phyloP scores from a whole-genome alignment of 495 filamentous ascomycete genomes.

The Clohesyomyces aquaticus region DNA sequence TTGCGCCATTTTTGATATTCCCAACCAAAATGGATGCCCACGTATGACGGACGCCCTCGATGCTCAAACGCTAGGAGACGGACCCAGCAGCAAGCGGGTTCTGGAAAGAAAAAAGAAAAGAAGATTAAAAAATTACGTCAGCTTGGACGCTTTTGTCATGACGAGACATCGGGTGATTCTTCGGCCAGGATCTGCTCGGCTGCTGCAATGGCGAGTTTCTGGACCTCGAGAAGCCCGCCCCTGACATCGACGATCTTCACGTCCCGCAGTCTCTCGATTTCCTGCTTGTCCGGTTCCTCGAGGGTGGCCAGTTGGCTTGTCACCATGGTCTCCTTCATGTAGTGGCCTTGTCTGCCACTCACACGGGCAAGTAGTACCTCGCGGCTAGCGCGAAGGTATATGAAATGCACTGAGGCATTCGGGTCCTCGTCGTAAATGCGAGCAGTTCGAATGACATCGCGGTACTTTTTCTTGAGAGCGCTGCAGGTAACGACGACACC shows the following conservation, averaged over 20 bases:
- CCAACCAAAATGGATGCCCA: slow-evolving; percentile 17
- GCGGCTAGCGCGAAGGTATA: slow-evolving; percentile 83
- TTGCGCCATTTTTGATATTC: slow-evolving; percentile 34
- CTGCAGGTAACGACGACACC: slow-evolving; percentile 97
- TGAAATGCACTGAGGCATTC: slow-evolving; percentile 82
- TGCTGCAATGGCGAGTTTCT: slow-evolving; percentile 55
- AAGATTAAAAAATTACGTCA: neutral
- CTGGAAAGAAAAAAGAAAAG: slow-evolving; percentile 10
- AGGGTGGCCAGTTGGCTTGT: slow-evolving; percentile 84
- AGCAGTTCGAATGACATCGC: slow-evolving; percentile 92
- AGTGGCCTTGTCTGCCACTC: slow-evolving; percentile 74
- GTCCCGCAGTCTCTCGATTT: slow-evolving; percentile 63
- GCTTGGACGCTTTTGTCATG: neutral
- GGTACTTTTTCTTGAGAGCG: slow-evolving; percentile 94
- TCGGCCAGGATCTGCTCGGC: slow-evolving; percentile 29
- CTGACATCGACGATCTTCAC: slow-evolving; percentile 82
- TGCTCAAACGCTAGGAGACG: slow-evolving; percentile 32
- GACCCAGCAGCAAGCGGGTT: neutral
- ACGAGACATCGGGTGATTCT: neutral
- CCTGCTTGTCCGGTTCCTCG: slow-evolving; percentile 75
- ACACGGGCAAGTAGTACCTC: slow-evolving; percentile 76
- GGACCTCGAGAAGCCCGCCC: slow-evolving; percentile 65
- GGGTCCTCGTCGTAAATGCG: slow-evolving; percentile 68
- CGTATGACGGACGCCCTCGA: slow-evolving; percentile 24
- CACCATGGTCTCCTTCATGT: slow-evolving; percentile 99